phyloP scores from a whole-genome alignment of 257 asterid species.

The Salvia hispanica region DNA sequence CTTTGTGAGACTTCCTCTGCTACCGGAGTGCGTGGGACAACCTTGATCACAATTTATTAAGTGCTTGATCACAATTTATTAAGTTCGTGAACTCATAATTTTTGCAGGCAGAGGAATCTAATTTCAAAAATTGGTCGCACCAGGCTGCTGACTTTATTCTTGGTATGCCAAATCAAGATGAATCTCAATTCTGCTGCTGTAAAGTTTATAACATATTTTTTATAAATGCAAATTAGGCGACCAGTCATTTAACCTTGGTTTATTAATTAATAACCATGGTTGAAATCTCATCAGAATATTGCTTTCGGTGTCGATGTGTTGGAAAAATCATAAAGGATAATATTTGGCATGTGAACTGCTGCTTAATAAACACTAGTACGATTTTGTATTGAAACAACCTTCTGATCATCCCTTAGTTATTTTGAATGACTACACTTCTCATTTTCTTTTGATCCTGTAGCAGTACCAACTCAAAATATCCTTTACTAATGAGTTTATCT shows the following conservation, averaged over 20 bases:
- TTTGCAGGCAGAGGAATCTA: slow-evolving; percentile 61
- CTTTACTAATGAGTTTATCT: slow-evolving; percentile 8
- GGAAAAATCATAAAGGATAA: slow-evolving; percentile 7
- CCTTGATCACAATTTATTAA: slow-evolving; percentile 22
- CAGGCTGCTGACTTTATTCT: slow-evolving; percentile 90
- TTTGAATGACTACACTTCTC: slow-evolving; percentile 24
- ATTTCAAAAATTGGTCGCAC: slow-evolving; percentile 82
- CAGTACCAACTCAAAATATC: background rate
- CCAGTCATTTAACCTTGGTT: slow-evolving; percentile 15
- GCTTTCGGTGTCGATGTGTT: background rate
- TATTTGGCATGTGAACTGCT: slow-evolving; percentile 10
- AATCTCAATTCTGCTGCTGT: slow-evolving; percentile 12
- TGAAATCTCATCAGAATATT: slow-evolving; percentile 13
- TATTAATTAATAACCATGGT: background rate
- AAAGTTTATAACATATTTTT: background rate
- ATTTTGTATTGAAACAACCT: background rate
- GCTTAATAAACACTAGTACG: background rate
- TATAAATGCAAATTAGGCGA: slow-evolving; percentile 12
- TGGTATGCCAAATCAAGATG: slow-evolving; percentile 47
- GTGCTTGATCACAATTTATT: slow-evolving; percentile 22
- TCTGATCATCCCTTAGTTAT: slow-evolving; percentile 1
- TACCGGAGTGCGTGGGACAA: slow-evolving; percentile 50
- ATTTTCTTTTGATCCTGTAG: background rate
- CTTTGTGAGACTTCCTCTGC: slow-evolving; percentile 65
- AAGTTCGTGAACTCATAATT: slow-evolving; percentile 18